A percentile compares a stretch with the other conserved stretches of the same genome.
phyloP scores from a whole-genome alignment of 495 filamentous ascomycete genomes.

The Podospora australis region DNA sequence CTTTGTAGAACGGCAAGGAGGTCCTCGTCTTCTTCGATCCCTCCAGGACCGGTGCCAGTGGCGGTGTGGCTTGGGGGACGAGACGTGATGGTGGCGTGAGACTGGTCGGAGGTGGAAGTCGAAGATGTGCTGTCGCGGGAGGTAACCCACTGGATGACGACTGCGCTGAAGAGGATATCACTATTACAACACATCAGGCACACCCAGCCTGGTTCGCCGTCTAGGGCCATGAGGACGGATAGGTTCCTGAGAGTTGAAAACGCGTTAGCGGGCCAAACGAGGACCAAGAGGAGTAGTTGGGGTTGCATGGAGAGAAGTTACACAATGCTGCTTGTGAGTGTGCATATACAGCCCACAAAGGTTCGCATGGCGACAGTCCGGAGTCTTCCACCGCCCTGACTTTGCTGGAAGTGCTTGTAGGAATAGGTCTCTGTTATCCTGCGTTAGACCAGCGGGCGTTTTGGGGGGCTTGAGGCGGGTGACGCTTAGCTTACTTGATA shows the following conservation, averaged over 20 bases:
- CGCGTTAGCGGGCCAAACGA: background rate
- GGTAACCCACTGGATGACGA: constrained; percentile 51
- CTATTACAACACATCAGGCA: constrained; percentile 52
- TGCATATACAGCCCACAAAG: constrained; percentile 44
- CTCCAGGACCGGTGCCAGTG: background rate
- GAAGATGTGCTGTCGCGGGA: constrained; percentile 34
- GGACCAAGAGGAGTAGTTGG: background rate
- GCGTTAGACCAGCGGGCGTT: background rate
- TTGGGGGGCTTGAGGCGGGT: too few relatives aligned
- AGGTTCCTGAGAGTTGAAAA: constrained; percentile 35
- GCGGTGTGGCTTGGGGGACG: background rate
- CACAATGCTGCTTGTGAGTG: constrained; percentile 42
- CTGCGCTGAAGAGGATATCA: constrained; percentile 47
- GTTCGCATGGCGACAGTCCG: constrained; percentile 39
- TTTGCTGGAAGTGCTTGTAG: constrained; percentile 30
- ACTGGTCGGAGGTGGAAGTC: background rate
- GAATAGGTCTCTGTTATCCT: constrained; percentile 31
- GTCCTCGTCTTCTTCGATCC: background rate
- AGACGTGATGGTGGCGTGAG: background rate
- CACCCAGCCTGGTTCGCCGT: constrained; percentile 51
- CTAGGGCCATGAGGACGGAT: constrained; percentile 41
- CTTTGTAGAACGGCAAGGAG: background rate
- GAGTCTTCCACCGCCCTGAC: constrained; percentile 28
- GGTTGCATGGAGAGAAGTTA: too few relatives aligned
- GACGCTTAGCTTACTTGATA: constrained; percentile 35